A percentile compares a stretch with the other conserved stretches of the same genome.
phyloP scores from a whole-genome alignment of 1,139 yeast genomes.

The Yamadazyma dendronema region DNA sequence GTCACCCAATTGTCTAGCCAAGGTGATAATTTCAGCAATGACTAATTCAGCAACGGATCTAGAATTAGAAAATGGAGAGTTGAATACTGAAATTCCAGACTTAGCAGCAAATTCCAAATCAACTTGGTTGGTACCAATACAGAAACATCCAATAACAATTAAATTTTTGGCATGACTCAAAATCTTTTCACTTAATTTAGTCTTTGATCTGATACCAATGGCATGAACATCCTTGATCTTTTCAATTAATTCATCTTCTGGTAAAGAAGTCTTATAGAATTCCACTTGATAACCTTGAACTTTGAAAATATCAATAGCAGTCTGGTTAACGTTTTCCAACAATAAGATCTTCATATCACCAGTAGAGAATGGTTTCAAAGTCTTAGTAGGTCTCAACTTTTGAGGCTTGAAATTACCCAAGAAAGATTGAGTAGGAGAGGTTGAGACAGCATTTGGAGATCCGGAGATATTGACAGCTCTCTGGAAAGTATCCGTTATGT shows the following conservation, averaged over 20 bases:
- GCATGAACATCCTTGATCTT: constrained; percentile 94
- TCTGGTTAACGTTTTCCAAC: constrained; percentile 88
- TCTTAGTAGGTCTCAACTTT: constrained; percentile 50
- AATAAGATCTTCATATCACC: constrained; percentile 90
- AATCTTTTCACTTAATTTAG: constrained; percentile 77
- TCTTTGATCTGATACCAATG: constrained; percentile 96
- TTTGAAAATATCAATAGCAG: constrained; percentile 83
- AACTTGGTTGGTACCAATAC: constrained; percentile 99
- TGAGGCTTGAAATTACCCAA: constrained; percentile 43
- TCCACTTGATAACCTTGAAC: constrained; percentile 97
- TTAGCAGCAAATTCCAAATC: constrained; percentile 90
- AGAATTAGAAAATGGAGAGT: constrained; percentile 97
- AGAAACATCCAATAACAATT: constrained; percentile 94
- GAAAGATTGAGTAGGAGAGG: constrained; percentile 64
- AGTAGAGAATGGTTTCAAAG: constrained; percentile 83
- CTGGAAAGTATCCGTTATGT: constrained; percentile 62
- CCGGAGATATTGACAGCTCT: constrained; percentile 50
- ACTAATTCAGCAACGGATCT: constrained; percentile 98
- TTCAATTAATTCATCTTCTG: constrained; percentile 92
- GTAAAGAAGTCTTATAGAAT: constrained; percentile 82
- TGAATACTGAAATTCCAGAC: constrained; percentile 93
- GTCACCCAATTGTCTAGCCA: constrained; percentile 97
- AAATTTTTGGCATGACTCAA: constrained; percentile 84
- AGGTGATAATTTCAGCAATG: constrained; percentile 88
- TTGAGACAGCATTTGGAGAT: constrained; percentile 70